These are phyloP conservation scores for Athelia sp. DNA, from an alignment of 1,284 basidiomycete genomes.

Conservation along the genomic window DNA sequence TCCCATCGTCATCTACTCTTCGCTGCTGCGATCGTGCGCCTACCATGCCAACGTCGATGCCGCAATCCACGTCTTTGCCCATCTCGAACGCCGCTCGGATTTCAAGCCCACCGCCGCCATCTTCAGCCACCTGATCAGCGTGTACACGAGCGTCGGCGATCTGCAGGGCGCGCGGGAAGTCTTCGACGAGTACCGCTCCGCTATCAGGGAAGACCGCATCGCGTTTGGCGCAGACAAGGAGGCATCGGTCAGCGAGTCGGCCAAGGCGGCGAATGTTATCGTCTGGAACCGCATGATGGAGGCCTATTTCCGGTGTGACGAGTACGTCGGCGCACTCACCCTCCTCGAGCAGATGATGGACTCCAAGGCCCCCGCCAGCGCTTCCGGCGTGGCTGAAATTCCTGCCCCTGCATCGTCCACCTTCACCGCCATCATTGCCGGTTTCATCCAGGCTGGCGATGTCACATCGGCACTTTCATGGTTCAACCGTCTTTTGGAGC, in stretches of 20 bases:
- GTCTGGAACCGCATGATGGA: constrained; percentile 77
- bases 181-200: constrained; percentile 59
- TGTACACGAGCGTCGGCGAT: constrained; percentile 53
- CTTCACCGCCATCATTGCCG: constrained; percentile 61
- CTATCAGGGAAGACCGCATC: constrained; percentile 32
- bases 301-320: constrained; percentile 65
- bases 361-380: constrained; percentile 29
- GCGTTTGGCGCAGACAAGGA: not conserved
- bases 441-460: constrained; percentile 64
- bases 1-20: constrained; percentile 40
- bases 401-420: constrained; percentile 61
- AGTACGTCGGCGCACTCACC: constrained; percentile 59
- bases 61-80: constrained; percentile 66
- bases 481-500: constrained; percentile 61
- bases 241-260: constrained; percentile 5
- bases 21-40: constrained; percentile 65
- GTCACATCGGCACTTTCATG: constrained; percentile 60
- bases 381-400: constrained; percentile 31
- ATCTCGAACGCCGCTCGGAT: constrained; percentile 49
- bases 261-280: constrained; percentile 31
- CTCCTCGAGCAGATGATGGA: constrained; percentile 75
- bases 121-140: constrained; percentile 59
- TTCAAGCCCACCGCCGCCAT: constrained; percentile 35
- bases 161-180: constrained; percentile 57
- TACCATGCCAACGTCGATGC: constrained; percentile 53